A percentile compares a stretch with the other conserved stretches of the same genome.
phyloP scores from a whole-genome alignment of 2,329 filamentous ascomycete genomes.

The Sphaceloma murrayae region DNA sequence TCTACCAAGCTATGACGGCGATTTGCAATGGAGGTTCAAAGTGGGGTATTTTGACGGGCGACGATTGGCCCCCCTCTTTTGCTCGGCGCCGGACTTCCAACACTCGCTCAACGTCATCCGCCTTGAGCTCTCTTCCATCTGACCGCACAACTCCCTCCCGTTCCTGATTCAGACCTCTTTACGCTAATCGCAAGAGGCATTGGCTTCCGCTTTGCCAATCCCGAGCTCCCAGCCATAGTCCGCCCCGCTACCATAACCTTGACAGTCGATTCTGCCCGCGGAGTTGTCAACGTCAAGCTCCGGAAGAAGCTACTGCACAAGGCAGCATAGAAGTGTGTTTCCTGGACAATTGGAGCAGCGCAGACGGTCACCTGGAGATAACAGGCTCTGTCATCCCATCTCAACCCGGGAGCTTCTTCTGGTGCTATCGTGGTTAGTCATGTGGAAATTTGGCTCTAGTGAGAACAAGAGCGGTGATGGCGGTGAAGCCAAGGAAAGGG shows the following conservation, averaged over 20 bases:
- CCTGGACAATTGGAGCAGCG: too few species aligned
- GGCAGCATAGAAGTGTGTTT: too few species aligned
- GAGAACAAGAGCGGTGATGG: conserved; percentile 1
- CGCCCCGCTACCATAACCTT: too few species aligned
- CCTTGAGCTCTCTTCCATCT: not conserved
- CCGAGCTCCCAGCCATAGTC: too few species aligned
- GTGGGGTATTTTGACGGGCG: too few species aligned
- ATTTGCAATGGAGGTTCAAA: not conserved
- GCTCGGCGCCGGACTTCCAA: not conserved
- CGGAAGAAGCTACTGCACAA: too few species aligned
- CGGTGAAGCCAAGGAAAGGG: conserved; percentile 6
- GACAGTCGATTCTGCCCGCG: too few species aligned
- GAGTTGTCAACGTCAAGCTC: too few species aligned
- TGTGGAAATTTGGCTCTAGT: conserved; percentile 9
- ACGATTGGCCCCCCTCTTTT: not conserved
- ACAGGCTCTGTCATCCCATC: too few species aligned
- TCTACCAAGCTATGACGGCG: conserved; percentile 9
- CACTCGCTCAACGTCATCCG: conserved; percentile 1
- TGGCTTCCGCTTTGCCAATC: conserved; percentile 3
- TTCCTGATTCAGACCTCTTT: conserved; percentile 12
- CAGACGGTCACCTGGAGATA: too few species aligned
- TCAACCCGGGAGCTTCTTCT: too few species aligned
- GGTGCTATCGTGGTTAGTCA: too few species aligned
- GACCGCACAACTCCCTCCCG: not conserved
- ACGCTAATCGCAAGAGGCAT: conserved; percentile 1